A percentile compares a stretch with the other conserved stretches of the same genome.
Conservation (phyloP, 352 stramenopile species). For the Sclerospora graminicola region DNA sequence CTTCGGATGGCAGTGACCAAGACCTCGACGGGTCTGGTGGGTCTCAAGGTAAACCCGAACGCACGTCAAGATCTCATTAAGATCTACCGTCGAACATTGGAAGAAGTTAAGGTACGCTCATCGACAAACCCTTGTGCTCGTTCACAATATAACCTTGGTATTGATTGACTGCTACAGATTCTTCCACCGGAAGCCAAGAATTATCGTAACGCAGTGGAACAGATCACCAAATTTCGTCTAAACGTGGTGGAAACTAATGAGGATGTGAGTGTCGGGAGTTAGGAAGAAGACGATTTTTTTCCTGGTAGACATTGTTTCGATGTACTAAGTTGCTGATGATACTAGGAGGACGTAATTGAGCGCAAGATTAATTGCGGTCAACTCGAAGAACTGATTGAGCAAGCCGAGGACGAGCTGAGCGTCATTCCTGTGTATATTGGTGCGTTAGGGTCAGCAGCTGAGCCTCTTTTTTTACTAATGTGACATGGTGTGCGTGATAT, state of each 20-base stretch:
- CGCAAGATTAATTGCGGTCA: slow-evolving; percentile 82
- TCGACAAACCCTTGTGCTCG: neutral
- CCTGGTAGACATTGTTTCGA: neutral
- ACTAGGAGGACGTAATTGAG: slow-evolving; percentile 72
- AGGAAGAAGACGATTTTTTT: slow-evolving; percentile 1
- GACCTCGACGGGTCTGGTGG: slow-evolving; percentile 80
- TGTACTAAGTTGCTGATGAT: neutral
- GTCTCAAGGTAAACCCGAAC: slow-evolving; percentile 76
- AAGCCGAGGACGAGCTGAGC: slow-evolving; percentile 79
- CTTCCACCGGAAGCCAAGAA: slow-evolving; percentile 54
- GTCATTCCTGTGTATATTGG: slow-evolving; percentile 80
- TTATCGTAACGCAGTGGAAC: slow-evolving; percentile 71
- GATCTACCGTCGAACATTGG: slow-evolving; percentile 75
- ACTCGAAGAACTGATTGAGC: slow-evolving; percentile 82
- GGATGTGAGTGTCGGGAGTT: slow-evolving; percentile 34
- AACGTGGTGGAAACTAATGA: slow-evolving; percentile 62
- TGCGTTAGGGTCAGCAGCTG: slow-evolving; percentile 16
- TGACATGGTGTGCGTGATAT: slow-evolving; percentile 4
- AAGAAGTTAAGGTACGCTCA: slow-evolving; percentile 57
- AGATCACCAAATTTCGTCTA: slow-evolving; percentile 81
- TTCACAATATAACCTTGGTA: no score
- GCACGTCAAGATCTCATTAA: slow-evolving; percentile 75
- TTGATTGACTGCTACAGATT: slow-evolving; percentile 30
- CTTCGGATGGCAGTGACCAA: slow-evolving; percentile 82
- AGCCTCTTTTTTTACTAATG: neutral